Evolutionary conservation across 208 protist species (phyloP).

Genomic region (Trypanosoma melophagium): DNA sequence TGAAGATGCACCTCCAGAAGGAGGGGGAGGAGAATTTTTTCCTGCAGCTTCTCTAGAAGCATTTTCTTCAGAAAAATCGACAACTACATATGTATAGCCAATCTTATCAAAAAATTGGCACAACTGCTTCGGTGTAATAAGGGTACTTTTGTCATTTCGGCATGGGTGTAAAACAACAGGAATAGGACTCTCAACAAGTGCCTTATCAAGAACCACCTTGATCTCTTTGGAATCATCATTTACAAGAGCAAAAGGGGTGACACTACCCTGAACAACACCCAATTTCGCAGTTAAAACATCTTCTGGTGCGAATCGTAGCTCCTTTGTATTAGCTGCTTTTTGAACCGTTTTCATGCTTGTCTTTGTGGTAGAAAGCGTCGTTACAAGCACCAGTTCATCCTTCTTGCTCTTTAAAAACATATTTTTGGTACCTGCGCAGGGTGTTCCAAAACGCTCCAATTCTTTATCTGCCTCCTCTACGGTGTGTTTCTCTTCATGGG

Average conservation of each 20-base stretch:
- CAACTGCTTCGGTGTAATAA: slow-evolving; percentile 70
- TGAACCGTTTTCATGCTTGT: slow-evolving; percentile 83
- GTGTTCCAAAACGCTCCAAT: slow-evolving; percentile 42
- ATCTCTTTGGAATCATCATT: slow-evolving; percentile 73
- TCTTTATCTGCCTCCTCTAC: slow-evolving; percentile 72
- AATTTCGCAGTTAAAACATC: slow-evolving; percentile 69
- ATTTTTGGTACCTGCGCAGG: slow-evolving; percentile 75
- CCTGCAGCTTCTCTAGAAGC: slow-evolving; percentile 4
- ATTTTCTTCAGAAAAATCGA: slow-evolving; percentile 55
- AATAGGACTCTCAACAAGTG: slow-evolving; percentile 34
- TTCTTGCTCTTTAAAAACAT: slow-evolving; percentile 93
- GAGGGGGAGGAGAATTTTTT: slow-evolving; percentile 23
- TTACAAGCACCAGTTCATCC: slow-evolving; percentile 77
- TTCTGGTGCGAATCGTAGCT: slow-evolving; percentile 78
- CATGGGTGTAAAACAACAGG: slow-evolving; percentile 78
- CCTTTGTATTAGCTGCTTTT: slow-evolving; percentile 62
- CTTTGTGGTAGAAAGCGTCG: slow-evolving; percentile 59
- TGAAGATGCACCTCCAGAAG: slow-evolving; percentile 15
- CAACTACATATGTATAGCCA: slow-evolving; percentile 60
- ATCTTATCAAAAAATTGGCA: slow-evolving; percentile 60
- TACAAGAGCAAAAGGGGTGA: slow-evolving; percentile 86
- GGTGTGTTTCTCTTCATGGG: slow-evolving; percentile 72
- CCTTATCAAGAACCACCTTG: slow-evolving; percentile 76
- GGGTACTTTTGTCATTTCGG: slow-evolving; percentile 79
- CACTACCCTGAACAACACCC: slow-evolving; percentile 67